Evolutionary conservation across 2,329 filamentous ascomycete species (phyloP).

Genomic region (Emmonsia crescens): DNA sequence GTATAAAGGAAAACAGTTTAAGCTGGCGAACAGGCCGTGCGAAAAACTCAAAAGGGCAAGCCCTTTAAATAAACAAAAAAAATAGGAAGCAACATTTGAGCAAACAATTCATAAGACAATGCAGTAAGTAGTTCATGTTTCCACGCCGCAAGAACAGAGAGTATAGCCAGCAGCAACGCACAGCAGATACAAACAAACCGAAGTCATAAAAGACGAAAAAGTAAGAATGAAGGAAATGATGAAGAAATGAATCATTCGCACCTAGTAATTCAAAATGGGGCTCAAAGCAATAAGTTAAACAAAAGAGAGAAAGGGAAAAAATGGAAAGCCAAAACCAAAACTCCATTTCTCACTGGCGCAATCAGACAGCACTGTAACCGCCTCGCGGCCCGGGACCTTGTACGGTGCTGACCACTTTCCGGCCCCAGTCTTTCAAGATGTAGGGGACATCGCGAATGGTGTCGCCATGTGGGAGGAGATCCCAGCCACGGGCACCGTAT

Average conservation of each 20-base stretch:
- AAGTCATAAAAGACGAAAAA: not conserved
- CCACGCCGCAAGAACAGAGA: not conserved
- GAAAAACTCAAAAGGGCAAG: not conserved
- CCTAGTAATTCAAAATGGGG: not conserved
- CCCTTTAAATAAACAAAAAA: not conserved
- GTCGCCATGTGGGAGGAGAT: constrained; percentile 84
- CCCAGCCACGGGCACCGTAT: constrained; percentile 90
- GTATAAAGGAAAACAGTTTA: not conserved
- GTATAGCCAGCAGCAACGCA: not conserved
- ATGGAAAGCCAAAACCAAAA: not conserved
- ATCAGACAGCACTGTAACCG: constrained; percentile 85
- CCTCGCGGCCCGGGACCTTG: constrained; percentile 76
- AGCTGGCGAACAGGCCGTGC: not conserved
- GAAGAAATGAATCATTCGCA: not conserved
- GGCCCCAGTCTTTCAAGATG: constrained; percentile 76
- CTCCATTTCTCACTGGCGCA: not conserved
- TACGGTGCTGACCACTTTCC: constrained; percentile 69
- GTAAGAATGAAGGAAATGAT: not conserved
- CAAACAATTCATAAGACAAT: not conserved
- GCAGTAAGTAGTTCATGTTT: not conserved
- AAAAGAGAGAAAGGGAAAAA: not conserved
- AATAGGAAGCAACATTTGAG: not conserved
- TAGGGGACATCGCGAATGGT: constrained; percentile 87
- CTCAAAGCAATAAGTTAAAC: not conserved
- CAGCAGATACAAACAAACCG: not conserved